A percentile compares a stretch with the other conserved stretches of the same genome.
These are phyloP conservation scores for Talaromyces amestolkiae DNA, from an alignment of 2,329 filamentous ascomycete species.

Conservation along the genomic window DNA sequence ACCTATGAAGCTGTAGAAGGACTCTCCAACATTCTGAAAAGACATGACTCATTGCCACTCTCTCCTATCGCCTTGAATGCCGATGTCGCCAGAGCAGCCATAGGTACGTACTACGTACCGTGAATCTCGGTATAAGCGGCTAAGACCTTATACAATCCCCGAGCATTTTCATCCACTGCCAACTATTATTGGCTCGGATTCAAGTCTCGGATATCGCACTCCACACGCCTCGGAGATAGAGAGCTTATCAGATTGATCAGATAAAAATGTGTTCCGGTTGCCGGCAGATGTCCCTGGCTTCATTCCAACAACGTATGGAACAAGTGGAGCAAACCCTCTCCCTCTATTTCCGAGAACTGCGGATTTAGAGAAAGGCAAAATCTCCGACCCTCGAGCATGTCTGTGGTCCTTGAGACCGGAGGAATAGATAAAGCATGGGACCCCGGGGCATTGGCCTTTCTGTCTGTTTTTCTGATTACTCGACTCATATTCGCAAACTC, in stretches of 20 bases:
- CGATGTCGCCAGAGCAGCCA: neutral
- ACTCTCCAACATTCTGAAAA: neutral
- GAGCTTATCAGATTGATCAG: slow-evolving; percentile 15
- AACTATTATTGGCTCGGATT: neutral
- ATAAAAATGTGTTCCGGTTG: slow-evolving; percentile 1
- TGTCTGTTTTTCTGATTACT: neutral
- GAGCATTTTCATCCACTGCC: neutral
- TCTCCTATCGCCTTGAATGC: neutral
- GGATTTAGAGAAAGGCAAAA: slow-evolving; percentile 1
- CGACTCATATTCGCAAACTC: neutral
- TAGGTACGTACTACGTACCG: neutral
- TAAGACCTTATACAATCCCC: neutral
- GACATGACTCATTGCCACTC: neutral
- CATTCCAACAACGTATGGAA: neutral
- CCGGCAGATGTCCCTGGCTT: neutral
- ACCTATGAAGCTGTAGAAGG: neutral
- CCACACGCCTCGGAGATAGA: neutral
- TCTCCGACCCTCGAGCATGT: neutral
- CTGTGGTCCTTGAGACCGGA: neutral
- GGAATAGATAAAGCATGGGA: slow-evolving; percentile 3
- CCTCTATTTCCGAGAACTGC: slow-evolving; percentile 3
- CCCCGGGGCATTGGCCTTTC: neutral
- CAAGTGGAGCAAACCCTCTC: neutral
- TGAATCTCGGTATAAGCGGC: neutral
- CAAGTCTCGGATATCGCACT: neutral